Evolutionary conservation across 441 rosid genomes (phyloP).

Genomic region (Erodium moschatum): DNA sequence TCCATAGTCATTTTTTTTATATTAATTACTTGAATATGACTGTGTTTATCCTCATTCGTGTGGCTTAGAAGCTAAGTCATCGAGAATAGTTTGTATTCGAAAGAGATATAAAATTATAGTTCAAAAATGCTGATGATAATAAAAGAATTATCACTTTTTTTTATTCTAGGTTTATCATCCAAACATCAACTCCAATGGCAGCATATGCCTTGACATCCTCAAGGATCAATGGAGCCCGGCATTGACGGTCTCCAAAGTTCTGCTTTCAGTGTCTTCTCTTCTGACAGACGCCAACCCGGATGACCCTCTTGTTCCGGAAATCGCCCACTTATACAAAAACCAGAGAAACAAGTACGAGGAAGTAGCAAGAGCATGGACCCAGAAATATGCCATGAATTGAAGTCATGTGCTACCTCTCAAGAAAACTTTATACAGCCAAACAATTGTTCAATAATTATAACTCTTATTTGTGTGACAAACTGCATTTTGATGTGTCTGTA

Average conservation of each 20-base stretch:
- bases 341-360: constrained; percentile 11
- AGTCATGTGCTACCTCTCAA: neutral
- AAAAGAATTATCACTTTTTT: neutral
- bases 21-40: too few relatives aligned
- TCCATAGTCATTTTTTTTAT: too few relatives aligned
- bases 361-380: constrained; percentile 8
- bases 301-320: constrained; percentile 3
- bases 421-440: neutral
- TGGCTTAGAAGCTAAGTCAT: too few relatives aligned
- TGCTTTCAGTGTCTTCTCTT: constrained; percentile 2
- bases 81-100: neutral
- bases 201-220: constrained; percentile 11
- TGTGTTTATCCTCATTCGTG: too few relatives aligned
- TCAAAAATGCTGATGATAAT: neutral
- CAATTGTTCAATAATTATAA: neutral
- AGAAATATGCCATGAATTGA: constrained; percentile 8
- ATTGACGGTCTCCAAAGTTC: constrained; percentile 9
- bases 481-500: neutral
- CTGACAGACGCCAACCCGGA: constrained; percentile 8
- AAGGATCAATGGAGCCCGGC: constrained; percentile 12
- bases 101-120: neutral
- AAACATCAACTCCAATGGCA: constrained; percentile 13
- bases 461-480: neutral
- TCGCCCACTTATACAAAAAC: constrained; percentile 1
- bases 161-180: constrained; percentile 6